phyloP scores from a whole-genome alignment of 768 basidiomycete genomes.

The Cyclocybe aegerita region DNA sequence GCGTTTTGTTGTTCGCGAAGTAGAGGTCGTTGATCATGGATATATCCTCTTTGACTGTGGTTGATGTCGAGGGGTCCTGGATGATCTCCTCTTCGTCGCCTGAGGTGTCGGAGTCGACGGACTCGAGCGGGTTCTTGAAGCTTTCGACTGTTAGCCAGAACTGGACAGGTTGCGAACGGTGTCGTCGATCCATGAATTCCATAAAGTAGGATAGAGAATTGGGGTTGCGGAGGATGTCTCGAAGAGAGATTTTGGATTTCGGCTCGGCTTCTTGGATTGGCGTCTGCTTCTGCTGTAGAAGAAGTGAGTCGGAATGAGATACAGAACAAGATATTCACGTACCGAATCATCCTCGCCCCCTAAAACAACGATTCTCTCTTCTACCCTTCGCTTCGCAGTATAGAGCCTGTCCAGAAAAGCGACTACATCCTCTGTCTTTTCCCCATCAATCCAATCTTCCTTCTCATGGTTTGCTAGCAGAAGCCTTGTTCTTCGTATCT shows the following conservation, averaged over 20 bases:
- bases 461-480: conserved; percentile 82
- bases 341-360: conserved; percentile 75
- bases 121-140: conserved; percentile 95
- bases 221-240: conserved; percentile 85
- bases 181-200: conserved; percentile 96
- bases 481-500: conserved; percentile 79
- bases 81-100: conserved; percentile 55
- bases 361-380: conserved; percentile 79
- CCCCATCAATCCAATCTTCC: conserved; percentile 86
- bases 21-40: conserved; percentile 87
- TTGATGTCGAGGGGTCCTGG: conserved; percentile 52
- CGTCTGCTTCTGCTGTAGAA: conserved; percentile 33
- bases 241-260: conserved; percentile 57
- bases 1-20: conserved; percentile 62
- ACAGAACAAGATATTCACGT: conserved; percentile 1
- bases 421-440: conserved; percentile 81
- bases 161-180: conserved; percentile 83
- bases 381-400: conserved; percentile 84
- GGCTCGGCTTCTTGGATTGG: conserved; percentile 40
- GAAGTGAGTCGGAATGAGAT: conserved; percentile 1
- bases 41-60: conserved; percentile 82
- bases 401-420: conserved; percentile 87
- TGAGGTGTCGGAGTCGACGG: conserved; percentile 70
- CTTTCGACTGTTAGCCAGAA: conserved; percentile 98
- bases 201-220: conserved; percentile 93